Evolutionary conservation across 345 rosid genomes (phyloP), one percentile per base, ranked within the genome.

Genomic region (Dovyalis caffra): DNA sequence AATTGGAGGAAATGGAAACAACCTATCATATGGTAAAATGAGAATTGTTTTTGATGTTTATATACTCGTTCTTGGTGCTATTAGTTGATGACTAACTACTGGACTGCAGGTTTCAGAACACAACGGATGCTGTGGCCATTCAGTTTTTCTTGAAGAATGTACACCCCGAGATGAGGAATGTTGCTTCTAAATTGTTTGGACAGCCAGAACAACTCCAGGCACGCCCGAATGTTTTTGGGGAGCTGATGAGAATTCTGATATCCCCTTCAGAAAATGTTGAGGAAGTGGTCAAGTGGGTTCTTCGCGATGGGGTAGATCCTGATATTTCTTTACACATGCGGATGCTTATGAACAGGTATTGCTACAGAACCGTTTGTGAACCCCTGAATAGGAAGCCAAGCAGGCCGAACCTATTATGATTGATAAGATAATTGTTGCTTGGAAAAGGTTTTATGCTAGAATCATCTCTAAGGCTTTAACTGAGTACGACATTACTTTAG

Each of bases 141-240:
- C 99, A 95, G 69, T 95, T 95, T 85, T 93, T 95, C 88, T 80
- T 87, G 78, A 95, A 95, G 89, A 95, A 89, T 81, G 83, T 91
- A 56, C 88, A 95, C 80, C 86, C 88, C 2, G 88, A 85, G 81
- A 91, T 95, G 97, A 90, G 96, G 77, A 72, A 69, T 79, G 90
- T 88, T 35, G 98, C 97, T 33, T 82, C 78, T 21, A 86, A 86
- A 71, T 79, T 95, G 49, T 93, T 93, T 80, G 98, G 99, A 56
- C 79, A 74, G 79, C 80, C 86, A 64, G 97, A 89, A 64, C 76
- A 74, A 68, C 87, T 89, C 4, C 77, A 68, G 21, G 79, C 89
- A 33, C 84, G 84, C 60, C 97, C 93, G 51, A 95, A 95, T 84
- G 95, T 93, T 25, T 95, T 88, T 78, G 99, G 99, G 67, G 99